Evolutionary conservation across 441 rosid genomes (phyloP), one percentile per base, ranked within the genome.

Genomic region (Pelargonium australe): DNA sequence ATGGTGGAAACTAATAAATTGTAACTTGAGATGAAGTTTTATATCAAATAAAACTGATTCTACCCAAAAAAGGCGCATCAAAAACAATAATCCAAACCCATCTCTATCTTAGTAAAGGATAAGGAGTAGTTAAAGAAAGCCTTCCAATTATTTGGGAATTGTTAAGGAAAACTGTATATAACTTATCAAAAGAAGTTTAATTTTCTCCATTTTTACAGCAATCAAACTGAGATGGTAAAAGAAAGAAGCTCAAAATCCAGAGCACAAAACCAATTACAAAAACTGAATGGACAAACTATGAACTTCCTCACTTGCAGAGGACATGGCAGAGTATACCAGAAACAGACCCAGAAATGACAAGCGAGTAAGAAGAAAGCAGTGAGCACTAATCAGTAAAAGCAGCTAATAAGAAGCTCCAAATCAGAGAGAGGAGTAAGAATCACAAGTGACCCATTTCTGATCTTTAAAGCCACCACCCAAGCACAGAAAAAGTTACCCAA

Each of bases 381-480:
- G 57, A 13, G 17, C 57, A 49, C 14, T 49, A 16, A 49, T 49
- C 57, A 49, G 16, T 7, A 13, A 49, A 49, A 49, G 57, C 57
- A 49, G 17, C 57, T 20, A 20, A 20, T 49, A 49, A 49, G 57
- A 49, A 49, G 57, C 57, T 12, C 57, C 57, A 14, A 49, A 49
- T 49, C 57, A 49, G 14, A 49, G 57, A 49, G 57, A 49, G 57
- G 4, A 49, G 53, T 14, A 45, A 11, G 12, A 45, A 45, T 45
- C 53, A 45, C 53, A 45, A 45, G 53, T 45, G 53, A 13, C 57
- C 57, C 57, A 49, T 49, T 49, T 49, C 57, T 13, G 17, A 49
- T 49, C 57, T 49, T 49, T 49, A 49, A 49, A 49, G 57, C 57
- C 57, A 49, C 57, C 57, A 49, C 57, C 57, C 57, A 49, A n/a